These are phyloP conservation scores for Vaccinium myrtillus DNA, from an alignment of 148 eudicot species.

Conservation along the genomic window DNA sequence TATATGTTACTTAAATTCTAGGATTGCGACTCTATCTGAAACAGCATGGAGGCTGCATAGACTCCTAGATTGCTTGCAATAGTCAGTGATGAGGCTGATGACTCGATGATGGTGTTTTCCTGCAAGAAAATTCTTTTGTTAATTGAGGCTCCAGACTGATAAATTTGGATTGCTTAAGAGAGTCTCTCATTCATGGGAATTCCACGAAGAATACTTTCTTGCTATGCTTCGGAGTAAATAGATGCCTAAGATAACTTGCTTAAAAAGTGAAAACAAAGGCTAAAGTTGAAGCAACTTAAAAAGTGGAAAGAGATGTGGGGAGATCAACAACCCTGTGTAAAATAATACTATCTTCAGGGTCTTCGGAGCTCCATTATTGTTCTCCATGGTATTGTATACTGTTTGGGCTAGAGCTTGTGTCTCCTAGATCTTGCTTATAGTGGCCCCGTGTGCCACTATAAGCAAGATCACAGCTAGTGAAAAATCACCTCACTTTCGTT, in stretches of 20 bases:
- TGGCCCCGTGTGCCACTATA: background rate
- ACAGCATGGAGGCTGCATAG: background rate
- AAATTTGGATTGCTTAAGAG: background rate
- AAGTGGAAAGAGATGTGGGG: background rate
- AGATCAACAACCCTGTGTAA: background rate
- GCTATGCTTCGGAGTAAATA: background rate
- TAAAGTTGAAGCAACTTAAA: background rate
- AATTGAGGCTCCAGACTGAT: background rate
- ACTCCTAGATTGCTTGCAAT: background rate
- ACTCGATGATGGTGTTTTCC: background rate
- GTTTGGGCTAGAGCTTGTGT: background rate
- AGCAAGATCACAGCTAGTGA: background rate
- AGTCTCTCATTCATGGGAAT: background rate
- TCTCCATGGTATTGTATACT: background rate
- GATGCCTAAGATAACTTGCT: background rate
- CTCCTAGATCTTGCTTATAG: constrained; percentile 1
- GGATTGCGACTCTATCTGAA: too few relatives aligned
- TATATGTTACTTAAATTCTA: background rate
- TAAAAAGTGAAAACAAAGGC: background rate
- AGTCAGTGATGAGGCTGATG: background rate
- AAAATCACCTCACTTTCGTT: background rate
- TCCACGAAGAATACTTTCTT: background rate
- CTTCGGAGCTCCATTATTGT: background rate
- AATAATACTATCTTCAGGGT: background rate
- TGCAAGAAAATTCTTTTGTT: background rate